Conservation (phyloP, 2,329 filamentous ascomycete species). For the Lizonia empirigonia region DNA sequence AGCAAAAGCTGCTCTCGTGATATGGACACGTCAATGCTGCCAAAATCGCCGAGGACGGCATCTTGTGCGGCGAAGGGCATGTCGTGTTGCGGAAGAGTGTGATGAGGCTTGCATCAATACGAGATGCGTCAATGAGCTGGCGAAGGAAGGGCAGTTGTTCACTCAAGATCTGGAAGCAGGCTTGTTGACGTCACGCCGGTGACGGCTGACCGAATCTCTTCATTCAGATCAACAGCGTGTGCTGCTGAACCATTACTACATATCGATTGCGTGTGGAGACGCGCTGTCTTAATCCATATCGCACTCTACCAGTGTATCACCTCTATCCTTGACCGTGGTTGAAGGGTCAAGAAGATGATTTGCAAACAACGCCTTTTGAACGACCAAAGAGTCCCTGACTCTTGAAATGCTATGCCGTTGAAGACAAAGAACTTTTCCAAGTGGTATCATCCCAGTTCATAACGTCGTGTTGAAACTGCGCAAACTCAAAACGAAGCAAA, state of each 20-base stretch:
- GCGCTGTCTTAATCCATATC: conserved; percentile 23
- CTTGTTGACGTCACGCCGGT: conserved; percentile 11
- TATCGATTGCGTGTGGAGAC: conserved; percentile 27
- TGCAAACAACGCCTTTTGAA: conserved; percentile 48
- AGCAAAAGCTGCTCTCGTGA: background rate
- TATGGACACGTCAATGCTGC: conserved; percentile 12
- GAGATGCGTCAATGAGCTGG: background rate
- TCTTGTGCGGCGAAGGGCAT: conserved; percentile 3
- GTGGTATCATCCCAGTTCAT: conserved; percentile 64
- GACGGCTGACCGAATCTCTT: conserved; percentile 17
- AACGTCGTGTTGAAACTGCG: conserved; percentile 62
- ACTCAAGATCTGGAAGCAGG: background rate
- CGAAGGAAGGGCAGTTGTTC: background rate
- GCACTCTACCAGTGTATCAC: conserved; percentile 42
- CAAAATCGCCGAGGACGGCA: conserved; percentile 8
- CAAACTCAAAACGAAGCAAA: conserved; percentile 25
- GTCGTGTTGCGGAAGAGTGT: conserved; percentile 1
- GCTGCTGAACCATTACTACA: conserved; percentile 27
- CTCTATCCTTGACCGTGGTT: conserved; percentile 43
- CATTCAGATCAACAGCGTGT: conserved; percentile 17
- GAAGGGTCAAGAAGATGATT: conserved; percentile 47
- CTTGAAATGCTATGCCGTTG: conserved; percentile 62
- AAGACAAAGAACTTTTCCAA: conserved; percentile 62
- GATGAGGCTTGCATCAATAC: conserved; percentile 13
- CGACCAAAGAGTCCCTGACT: conserved; percentile 39